phyloP scores from a whole-genome alignment of 192 early-diverging fungal species.

The Cetraspora pellucida region DNA sequence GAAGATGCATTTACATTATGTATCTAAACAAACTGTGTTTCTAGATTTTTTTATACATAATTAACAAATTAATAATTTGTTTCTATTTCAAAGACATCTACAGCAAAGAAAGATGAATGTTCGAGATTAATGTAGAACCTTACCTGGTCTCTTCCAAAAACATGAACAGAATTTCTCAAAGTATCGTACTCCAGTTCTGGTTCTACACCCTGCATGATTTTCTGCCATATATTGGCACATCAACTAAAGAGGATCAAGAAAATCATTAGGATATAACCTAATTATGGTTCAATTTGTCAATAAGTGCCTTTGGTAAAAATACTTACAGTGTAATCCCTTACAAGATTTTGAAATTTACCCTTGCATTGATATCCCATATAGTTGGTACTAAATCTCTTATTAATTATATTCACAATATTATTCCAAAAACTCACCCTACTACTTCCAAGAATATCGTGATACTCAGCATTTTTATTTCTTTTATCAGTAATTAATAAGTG shows the following conservation, averaged over 20 bases:
- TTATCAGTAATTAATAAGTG: neutral
- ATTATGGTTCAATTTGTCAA: neutral
- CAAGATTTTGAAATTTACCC: slow-evolving; percentile 21
- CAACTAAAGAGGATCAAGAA: neutral
- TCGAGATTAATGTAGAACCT: neutral
- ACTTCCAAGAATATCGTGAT: neutral
- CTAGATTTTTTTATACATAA: no score
- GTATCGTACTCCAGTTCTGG: neutral
- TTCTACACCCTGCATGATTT: neutral
- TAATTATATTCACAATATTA: slow-evolving; percentile 11
- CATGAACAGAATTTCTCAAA: slow-evolving; percentile 1
- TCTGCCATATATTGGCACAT: slow-evolving; percentile 17
- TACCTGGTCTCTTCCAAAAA: slow-evolving; percentile 24
- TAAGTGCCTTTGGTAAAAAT: neutral
- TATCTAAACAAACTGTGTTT: neutral
- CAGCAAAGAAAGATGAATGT: no score
- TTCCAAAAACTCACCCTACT: slow-evolving; percentile 13
- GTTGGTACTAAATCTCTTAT: slow-evolving; percentile 4
- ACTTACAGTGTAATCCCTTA: slow-evolving; percentile 4
- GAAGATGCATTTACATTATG: neutral
- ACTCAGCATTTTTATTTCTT: slow-evolving; percentile 8
- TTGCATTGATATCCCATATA: slow-evolving; percentile 22
- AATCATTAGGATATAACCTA: neutral
- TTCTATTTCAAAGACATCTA: no score
- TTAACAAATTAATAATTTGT: no score